Evolutionary conservation across 2,329 filamentous ascomycete genomes (phyloP).

Genomic region (Fusarium sambucinum): DNA sequence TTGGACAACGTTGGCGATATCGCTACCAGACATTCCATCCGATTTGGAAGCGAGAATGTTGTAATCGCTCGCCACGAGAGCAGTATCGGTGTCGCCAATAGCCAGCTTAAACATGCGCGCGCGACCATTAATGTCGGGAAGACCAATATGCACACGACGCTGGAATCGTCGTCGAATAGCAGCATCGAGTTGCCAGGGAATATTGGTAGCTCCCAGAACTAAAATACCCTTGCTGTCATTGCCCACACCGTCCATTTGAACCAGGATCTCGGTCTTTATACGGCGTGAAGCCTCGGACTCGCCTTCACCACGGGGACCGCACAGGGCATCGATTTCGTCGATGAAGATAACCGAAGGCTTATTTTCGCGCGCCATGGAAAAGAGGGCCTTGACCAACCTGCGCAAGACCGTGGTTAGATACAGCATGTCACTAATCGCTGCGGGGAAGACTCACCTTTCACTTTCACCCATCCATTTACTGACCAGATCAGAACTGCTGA

Average conservation of each 20-base stretch:
- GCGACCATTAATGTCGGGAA: slow-evolving; percentile 87
- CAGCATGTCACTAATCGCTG: neutral
- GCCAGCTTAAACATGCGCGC: slow-evolving; percentile 96
- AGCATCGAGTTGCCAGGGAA: slow-evolving; percentile 97
- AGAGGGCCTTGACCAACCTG: slow-evolving; percentile 94
- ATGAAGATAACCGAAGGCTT: slow-evolving; percentile 99
- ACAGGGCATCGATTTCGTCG: slow-evolving; percentile 96
- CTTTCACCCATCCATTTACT: slow-evolving; percentile 99
- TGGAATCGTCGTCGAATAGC: slow-evolving; percentile 97
- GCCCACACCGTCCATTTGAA: slow-evolving; percentile 99
- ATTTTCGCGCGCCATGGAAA: slow-evolving; percentile 98
- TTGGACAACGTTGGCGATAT: slow-evolving; percentile 96
- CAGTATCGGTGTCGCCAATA: slow-evolving; percentile 92
- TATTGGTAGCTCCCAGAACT: slow-evolving; percentile 96
- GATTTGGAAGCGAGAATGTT: slow-evolving; percentile 82
- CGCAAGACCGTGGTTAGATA: slow-evolving; percentile 38
- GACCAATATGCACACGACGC: slow-evolving; percentile 91
- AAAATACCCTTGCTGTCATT: slow-evolving; percentile 94
- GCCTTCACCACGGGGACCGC: slow-evolving; percentile 90
- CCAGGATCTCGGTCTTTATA: slow-evolving; percentile 98
- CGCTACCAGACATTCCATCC: slow-evolving; percentile 94
- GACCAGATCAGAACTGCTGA: slow-evolving; percentile 95
- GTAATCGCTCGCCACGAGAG: slow-evolving; percentile 82
- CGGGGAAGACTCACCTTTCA: slow-evolving; percentile 75
- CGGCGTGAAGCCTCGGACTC: slow-evolving; percentile 97